Evolutionary conservation across 768 basidiomycete genomes (phyloP), one percentile per base, ranked within the genome.

Genomic region (Tremella fuciformis): DNA sequence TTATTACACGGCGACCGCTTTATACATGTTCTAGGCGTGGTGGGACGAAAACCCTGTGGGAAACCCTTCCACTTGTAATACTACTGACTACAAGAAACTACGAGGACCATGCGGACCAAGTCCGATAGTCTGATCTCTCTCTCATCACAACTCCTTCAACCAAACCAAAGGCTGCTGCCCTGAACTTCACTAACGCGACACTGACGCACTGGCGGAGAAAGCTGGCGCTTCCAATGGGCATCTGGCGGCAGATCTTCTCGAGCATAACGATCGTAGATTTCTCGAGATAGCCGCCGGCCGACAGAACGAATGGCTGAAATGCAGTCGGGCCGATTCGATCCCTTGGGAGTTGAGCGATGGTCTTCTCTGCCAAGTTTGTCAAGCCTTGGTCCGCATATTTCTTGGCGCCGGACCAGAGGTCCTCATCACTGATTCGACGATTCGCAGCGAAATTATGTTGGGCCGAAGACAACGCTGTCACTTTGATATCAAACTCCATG

Each of bases 1-100:
- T 53, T 78, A 76, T 63, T 78, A 78, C 63, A 25, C 49, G 15
- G 19, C 47, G 13, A 58, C 38, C 34, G 57, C 51, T 56, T n/a
- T n/a, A n/a, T n/a, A n/a, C n/a, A n/a, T n/a, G n/a, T n/a, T n/a
- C n/a, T n/a, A n/a, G n/a, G n/a, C n/a, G n/a, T n/a, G n/a, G n/a
- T n/a, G n/a, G n/a, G n/a, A n/a, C n/a, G n/a, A n/a, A n/a, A n/a
- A n/a, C n/a, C n/a, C n/a, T n/a, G n/a, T n/a, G n/a, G n/a, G n/a
- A n/a, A n/a, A n/a, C n/a, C n/a, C n/a, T n/a, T n/a, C n/a, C n/a
- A n/a, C n/a, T n/a, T n/a, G n/a, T n/a, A n/a, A n/a, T n/a, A n/a
- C n/a, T n/a, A n/a, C n/a, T n/a, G n/a, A n/a, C n/a, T n/a, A n/a
- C n/a, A n/a, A n/a, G n/a, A n/a, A n/a, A n/a, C n/a, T n/a, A n/a